Percentiles rank a stretch among this genome's conserved stretches.
Evolutionary conservation across 768 basidiomycete species (phyloP).

Genomic region (Collybia nuda): DNA sequence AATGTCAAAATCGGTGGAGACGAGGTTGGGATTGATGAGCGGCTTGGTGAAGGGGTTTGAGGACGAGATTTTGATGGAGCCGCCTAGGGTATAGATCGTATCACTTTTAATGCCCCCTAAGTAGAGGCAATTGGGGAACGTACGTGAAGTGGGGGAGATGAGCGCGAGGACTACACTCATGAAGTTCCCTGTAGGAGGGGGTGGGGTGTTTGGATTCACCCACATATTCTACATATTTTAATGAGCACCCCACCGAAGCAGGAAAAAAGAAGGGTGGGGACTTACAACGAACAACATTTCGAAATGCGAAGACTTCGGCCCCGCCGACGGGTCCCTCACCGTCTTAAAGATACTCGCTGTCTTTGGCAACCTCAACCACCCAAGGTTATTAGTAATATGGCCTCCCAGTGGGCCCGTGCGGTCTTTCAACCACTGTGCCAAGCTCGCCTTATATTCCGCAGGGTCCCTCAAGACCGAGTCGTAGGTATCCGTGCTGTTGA

Average conservation of each 20-base stretch:
- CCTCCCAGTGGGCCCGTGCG: constrained; percentile 20
- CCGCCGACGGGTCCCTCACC: constrained; percentile 10
- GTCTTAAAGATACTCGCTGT: constrained; percentile 1
- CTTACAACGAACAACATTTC: constrained; percentile 11
- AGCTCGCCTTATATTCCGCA: constrained; percentile 14
- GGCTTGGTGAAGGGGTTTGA: constrained; percentile 22
- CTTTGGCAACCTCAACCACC: constrained; percentile 11
- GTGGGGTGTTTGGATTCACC: constrained; percentile 3
- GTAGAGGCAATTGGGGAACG: not conserved
- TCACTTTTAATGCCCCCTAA: too few relatives aligned
- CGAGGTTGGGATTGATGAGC: constrained; percentile 43
- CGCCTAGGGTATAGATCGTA: not conserved
- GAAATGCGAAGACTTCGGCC: constrained; percentile 10
- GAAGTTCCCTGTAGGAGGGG: constrained; percentile 4
- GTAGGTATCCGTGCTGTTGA: constrained; percentile 22
- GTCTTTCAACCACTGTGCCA: constrained; percentile 25
- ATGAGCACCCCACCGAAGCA: not conserved
- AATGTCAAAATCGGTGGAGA: constrained; percentile 21
- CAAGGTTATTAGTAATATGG: constrained; percentile 11
- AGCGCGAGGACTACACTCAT: constrained; percentile 1
- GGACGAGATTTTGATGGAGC: constrained; percentile 1
- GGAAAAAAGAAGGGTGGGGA: not conserved
- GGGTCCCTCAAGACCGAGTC: constrained; percentile 24
- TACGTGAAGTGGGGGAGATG: constrained; percentile 6
- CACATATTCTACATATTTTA: constrained; percentile 3